Base-by-base conservation (phyloP, 2,329 filamentous ascomycete genomes). In the Aspergillus spinulosporus region DNA sequence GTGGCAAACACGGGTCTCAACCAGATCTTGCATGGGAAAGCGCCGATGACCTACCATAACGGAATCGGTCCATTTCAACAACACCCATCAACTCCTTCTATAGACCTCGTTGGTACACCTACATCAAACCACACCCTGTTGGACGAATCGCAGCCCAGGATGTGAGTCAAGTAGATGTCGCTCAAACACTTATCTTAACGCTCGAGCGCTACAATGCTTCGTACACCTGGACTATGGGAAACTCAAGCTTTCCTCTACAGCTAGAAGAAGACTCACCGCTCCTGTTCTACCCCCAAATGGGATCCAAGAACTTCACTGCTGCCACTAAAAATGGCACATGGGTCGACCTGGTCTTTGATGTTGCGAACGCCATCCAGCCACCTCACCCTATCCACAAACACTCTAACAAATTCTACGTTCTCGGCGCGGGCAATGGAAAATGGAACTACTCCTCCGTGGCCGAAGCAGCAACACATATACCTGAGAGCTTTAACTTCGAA, bases 301-400 rank as follows among this genome's bases (percentile, higher is more conserved):
- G 76, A 56, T 45, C 58, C 1, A 31, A 49, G 5, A 80, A 84
- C 57, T 71, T 81, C 37, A 82, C 80, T 14, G 75, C 83, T 55
- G 70, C 72, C 4, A 83, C 80, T 5, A 64, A 61, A 26, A 75
- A 79, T 56, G 69, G 72, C 59, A 74, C 78, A 1, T 85, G 82
- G 82, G 72, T 85, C 6, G 83, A 86, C 63, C 64, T 84, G n/a
- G 73, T 86, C 59, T 74, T 84, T 57, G 68, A 76, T 29, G 71
- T 79, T 1, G 66, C 68, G n/a, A 65, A 65, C 2, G 69, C 70
- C 4, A 72, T 80, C 5, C 80, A 84, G 63, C 82, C 80, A 3
- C 74, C 80, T 7, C 85, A 88, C 57, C 81, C 83, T 0, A 82
- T 88, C 50, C 85, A 88, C 76, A 86, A 86, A 73, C 85, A 88